A percentile compares a stretch with the other conserved stretches of the same genome.
Evolutionary conservation across 1,139 yeast genomes (phyloP).

Genomic region (Hanseniaspora gamundiae): DNA sequence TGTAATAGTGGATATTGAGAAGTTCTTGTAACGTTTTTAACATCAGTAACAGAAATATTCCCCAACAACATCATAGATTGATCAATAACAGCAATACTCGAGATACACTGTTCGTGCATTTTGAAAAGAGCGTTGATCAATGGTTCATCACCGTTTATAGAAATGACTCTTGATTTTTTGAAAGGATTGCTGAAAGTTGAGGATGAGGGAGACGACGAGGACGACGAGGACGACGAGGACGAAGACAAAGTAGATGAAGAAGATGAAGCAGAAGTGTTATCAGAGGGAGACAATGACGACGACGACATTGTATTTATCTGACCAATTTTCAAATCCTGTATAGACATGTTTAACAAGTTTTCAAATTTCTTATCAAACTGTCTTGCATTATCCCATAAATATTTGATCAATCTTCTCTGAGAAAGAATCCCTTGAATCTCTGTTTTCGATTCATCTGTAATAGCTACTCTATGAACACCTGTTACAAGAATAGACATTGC

Average conservation of each 20-base stretch:
- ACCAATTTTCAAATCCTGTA: conserved; percentile 22
- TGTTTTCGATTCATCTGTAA: conserved; percentile 39
- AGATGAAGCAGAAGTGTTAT: too few species aligned
- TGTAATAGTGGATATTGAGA: conserved; percentile 73
- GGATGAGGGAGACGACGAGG: too few species aligned
- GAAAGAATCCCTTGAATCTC: conserved; percentile 68
- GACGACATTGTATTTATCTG: too few species aligned
- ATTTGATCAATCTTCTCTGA: conserved; percentile 73
- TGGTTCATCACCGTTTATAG: conserved; percentile 75
- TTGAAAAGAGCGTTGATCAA: conserved; percentile 75
- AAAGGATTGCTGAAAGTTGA: conserved; percentile 5
- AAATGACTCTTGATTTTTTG: conserved; percentile 39
- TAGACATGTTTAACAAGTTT: conserved; percentile 50
- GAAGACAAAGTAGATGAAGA: too few species aligned
- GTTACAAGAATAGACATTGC: conserved; percentile 81
- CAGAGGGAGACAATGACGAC: too few species aligned
- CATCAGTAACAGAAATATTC: conserved; percentile 89
- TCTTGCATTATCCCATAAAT: conserved; percentile 85
- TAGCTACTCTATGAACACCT: conserved; percentile 89
- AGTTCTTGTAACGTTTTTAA: conserved; percentile 71
- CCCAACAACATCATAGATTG: conserved; percentile 64
- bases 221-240: too few species aligned
- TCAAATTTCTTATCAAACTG: conserved; percentile 65
- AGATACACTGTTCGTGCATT: conserved; percentile 76
- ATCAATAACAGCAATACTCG: conserved; percentile 92